Base-by-base conservation (phyloP, 2,329 filamentous ascomycete genomes). In the Blastomyces parvus region DNA sequence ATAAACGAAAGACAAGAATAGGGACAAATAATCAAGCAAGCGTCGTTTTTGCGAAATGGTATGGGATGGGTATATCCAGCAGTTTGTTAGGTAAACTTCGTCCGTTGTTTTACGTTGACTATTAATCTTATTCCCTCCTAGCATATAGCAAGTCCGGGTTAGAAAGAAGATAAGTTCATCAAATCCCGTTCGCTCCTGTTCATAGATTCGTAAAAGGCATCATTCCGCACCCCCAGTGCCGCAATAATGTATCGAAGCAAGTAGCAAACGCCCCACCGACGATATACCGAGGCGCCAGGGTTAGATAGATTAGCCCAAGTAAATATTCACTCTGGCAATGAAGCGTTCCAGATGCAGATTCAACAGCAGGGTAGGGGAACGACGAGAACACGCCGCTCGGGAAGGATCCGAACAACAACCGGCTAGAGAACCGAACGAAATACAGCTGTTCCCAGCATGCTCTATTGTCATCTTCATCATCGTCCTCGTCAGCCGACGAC, bases 401-500 rank as follows among this genome's bases (percentile, higher is more conserved):
- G 17, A 7, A 38, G 30, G 17, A 38, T 56, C 19, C 19, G 27
- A 48, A 36, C 30, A 48, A 44, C 8, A 44, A 13, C 9, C 36
- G 38, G 25, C 57, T 30, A 25, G 38, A 30, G 9, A 14, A 63
- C 33, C 36, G 36, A 38, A 38, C 9, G 44, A 58, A 60, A 57
- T 36, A 19, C 36, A n/a, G 19, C 19, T 78, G 82, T 82, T 81
- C 80, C 80, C 78, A 67, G 70, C 55, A 42, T 13, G 9, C 70
- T 79, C 79, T 80, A 83, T 88, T 86, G 69, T 88, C 83, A 65
- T 84, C 83, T 69, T 88, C 85, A 68, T 84, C 83, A 63, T 86
- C 84, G 72, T 88, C 87, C 71, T 89, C 86, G 63, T 79, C 76
- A 65, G 76, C 75, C 71, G 82, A 83, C 74, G 77, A 77, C 75